A percentile compares a stretch with the other conserved stretches of the same genome.
Evolutionary conservation across 768 basidiomycete genomes (phyloP).

Genomic region (Russula sp.): DNA sequence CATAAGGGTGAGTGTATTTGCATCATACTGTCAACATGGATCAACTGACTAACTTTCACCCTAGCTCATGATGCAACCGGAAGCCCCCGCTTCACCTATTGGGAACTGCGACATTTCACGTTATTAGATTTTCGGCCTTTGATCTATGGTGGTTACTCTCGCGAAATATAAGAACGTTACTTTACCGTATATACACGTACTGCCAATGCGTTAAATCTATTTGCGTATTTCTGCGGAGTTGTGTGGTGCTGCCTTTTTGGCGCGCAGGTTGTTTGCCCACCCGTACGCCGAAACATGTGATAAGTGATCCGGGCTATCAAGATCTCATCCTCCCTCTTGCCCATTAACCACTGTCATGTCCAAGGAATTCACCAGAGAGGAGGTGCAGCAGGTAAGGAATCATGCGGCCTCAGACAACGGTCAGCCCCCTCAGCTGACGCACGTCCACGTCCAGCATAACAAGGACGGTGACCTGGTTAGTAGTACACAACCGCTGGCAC

Average conservation of each 20-base stretch:
- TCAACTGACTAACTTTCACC: background rate
- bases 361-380: constrained; percentile 45
- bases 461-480: constrained; percentile 74
- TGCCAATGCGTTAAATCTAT: background rate
- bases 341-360: constrained; percentile 1
- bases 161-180: background rate
- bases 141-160: background rate
- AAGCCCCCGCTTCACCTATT: constrained; percentile 9
- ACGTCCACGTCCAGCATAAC: constrained; percentile 58
- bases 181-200: background rate
- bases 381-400: constrained; percentile 58
- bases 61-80: constrained; percentile 21
- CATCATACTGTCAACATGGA: background rate
- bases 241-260: no score
- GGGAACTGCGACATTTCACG: constrained; percentile 10
- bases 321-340: background rate
- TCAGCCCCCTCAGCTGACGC: background rate
- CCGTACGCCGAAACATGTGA: background rate
- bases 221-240: no score
- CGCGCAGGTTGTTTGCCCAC: no score
- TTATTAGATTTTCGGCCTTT: background rate
- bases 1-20: constrained; percentile 43
- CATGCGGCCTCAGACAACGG: background rate
- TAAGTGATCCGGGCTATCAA: background rate
- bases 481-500: constrained; percentile 28